Evolutionary conservation across 1,284 basidiomycete genomes (phyloP).

Genomic region (Austroboletus niveus): DNA sequence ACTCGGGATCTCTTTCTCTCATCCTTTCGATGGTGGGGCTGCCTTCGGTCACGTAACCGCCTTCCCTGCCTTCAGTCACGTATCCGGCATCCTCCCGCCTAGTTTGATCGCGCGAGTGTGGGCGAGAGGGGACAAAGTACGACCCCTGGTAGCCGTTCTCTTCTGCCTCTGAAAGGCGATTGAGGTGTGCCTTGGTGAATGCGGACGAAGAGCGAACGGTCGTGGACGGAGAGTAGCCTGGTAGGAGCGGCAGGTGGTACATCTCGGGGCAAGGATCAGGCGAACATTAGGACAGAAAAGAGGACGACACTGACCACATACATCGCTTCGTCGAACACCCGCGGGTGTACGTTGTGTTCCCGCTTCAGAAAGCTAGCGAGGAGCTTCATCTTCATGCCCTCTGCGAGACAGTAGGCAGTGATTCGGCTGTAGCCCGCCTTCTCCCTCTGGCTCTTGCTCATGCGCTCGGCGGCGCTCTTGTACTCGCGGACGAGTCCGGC

Average conservation of each 20-base stretch:
- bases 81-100: slow-evolving; percentile 33
- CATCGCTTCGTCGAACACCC: slow-evolving; percentile 90
- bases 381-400: slow-evolving; percentile 78
- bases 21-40: slow-evolving; percentile 12
- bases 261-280: slow-evolving; percentile 48
- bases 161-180: slow-evolving; percentile 81
- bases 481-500: slow-evolving; percentile 59
- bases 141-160: slow-evolving; percentile 87
- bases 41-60: slow-evolving; percentile 26
- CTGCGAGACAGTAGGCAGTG: slow-evolving; percentile 86
- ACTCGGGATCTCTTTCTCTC: slow-evolving; percentile 1
- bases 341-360: slow-evolving; percentile 88
- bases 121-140: slow-evolving; percentile 60
- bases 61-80: slow-evolving; percentile 25
- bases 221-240: slow-evolving; percentile 85
- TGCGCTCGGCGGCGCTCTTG: slow-evolving; percentile 79
- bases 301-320: slow-evolving; percentile 69
- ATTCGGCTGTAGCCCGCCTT: slow-evolving; percentile 74
- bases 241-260: slow-evolving; percentile 88
- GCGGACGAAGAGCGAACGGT: slow-evolving; percentile 82
- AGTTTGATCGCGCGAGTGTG: slow-evolving; percentile 18
- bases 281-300: background rate
- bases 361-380: slow-evolving; percentile 84
- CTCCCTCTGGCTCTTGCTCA: slow-evolving; percentile 75
- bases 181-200: slow-evolving; percentile 59